Percentiles rank a stretch among this genome's conserved stretches.
Evolutionary conservation across 805 yeast genomes (phyloP).

Genomic region (Pichia nakasei): DNA sequence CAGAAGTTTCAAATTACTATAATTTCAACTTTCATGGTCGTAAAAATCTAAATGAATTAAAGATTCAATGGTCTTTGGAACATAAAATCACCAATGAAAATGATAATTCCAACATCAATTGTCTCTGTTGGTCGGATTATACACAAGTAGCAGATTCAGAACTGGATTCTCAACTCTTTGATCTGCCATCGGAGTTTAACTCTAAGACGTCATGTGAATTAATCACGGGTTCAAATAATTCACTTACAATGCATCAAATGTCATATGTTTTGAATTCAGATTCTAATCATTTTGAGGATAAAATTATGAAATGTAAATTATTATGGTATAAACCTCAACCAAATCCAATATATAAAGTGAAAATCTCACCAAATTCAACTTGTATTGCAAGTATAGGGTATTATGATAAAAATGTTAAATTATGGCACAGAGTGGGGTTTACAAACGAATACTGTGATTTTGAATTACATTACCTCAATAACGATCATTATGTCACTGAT

Average conservation of each 20-base stretch:
- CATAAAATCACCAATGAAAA: slow-evolving; percentile 15
- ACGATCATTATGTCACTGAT: slow-evolving; percentile 46
- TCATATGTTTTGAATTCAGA: slow-evolving; percentile 22
- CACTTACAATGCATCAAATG: slow-evolving; percentile 46
- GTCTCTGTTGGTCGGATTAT: slow-evolving; percentile 29
- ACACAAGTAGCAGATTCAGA: slow-evolving; percentile 24
- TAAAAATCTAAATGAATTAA: slow-evolving; percentile 23
- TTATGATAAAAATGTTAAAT: slow-evolving; percentile 59
- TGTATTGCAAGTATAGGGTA: slow-evolving; percentile 56
- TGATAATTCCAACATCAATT: slow-evolving; percentile 21
- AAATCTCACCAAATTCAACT: slow-evolving; percentile 59
- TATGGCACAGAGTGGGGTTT: slow-evolving; percentile 70
- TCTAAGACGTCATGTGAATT: slow-evolving; percentile 41
- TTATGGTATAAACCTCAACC: slow-evolving; percentile 51
- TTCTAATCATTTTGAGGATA: slow-evolving; percentile 8
- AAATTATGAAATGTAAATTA: slow-evolving; percentile 13
- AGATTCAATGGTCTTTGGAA: slow-evolving; percentile 27
- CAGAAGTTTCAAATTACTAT: slow-evolving; percentile 41
- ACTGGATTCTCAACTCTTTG: slow-evolving; percentile 20
- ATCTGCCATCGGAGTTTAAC: slow-evolving; percentile 27
- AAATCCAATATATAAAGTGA: slow-evolving; percentile 46
- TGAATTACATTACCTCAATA: slow-evolving; percentile 62
- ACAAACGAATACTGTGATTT: slow-evolving; percentile 56
- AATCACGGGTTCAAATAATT: slow-evolving; percentile 45
- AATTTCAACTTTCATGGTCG: slow-evolving; percentile 27